Percentiles rank a stretch among this genome's conserved stretches.
phyloP scores from a whole-genome alignment of 2,329 filamentous ascomycete species.

The Paramyrothecium roridum region DNA sequence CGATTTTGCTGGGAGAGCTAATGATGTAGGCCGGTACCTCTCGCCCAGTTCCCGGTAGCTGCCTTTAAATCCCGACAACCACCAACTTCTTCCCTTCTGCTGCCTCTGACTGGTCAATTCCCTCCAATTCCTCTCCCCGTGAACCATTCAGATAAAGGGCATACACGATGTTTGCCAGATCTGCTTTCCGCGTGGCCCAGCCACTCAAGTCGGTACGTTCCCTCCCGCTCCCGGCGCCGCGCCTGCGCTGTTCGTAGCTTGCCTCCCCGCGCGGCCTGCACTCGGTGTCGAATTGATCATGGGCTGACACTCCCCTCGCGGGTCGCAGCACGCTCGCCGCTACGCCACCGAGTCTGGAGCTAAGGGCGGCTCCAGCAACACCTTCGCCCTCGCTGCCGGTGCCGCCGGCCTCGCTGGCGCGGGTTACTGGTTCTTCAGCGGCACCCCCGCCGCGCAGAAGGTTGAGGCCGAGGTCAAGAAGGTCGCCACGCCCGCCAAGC shows the following conservation, averaged over 20 bases:
- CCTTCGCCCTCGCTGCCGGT: slow-evolving; percentile 58
- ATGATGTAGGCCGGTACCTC: neutral
- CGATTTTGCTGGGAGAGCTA: neutral
- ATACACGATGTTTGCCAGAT: slow-evolving; percentile 63
- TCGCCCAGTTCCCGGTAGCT: no score
- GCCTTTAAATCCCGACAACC: no score
- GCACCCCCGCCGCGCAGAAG: slow-evolving; percentile 51
- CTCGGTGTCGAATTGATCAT: neutral
- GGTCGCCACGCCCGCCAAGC: slow-evolving; percentile 37
- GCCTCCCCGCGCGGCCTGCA: neutral
- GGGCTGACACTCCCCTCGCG: slow-evolving; percentile 7
- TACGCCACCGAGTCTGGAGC: slow-evolving; percentile 65
- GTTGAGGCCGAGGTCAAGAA: slow-evolving; percentile 52
- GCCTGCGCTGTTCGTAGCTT: neutral
- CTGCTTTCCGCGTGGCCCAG: slow-evolving; percentile 60
- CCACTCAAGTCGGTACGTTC: slow-evolving; percentile 61
- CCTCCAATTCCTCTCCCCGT: slow-evolving; percentile 12
- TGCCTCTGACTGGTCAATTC: slow-evolving; percentile 11
- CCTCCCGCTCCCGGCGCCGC: slow-evolving; percentile 3
- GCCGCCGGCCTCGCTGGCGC: slow-evolving; percentile 57
- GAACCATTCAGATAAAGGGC: slow-evolving; percentile 7
- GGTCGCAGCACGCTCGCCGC: slow-evolving; percentile 45
- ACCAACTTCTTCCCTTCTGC: slow-evolving; percentile 2
- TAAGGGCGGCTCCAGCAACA: slow-evolving; percentile 53
- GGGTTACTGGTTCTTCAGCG: slow-evolving; percentile 54